Percentiles rank a stretch among this genome's conserved stretches.
Evolutionary conservation across 2,329 filamentous ascomycete genomes (phyloP).

Genomic region (Curvularia hawaiiensis): DNA sequence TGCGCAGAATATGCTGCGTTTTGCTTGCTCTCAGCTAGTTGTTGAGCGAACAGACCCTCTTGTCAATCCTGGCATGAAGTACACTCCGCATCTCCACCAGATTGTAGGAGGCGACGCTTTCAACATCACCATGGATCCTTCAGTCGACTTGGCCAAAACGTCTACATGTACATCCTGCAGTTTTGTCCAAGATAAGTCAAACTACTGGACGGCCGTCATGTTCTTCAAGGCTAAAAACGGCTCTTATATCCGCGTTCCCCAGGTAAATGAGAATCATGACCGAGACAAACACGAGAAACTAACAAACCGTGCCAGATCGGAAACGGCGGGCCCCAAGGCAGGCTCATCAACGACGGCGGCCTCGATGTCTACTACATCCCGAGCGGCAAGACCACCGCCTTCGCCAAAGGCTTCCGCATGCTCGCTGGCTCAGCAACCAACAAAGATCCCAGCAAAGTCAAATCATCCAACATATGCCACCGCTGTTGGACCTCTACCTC

Average conservation of each 20-base stretch:
- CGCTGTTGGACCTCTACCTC: constrained; percentile 50
- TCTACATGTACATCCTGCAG: constrained; percentile 44
- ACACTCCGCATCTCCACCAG: constrained; percentile 45
- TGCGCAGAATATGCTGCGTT: constrained; percentile 42
- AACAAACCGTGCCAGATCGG: constrained; percentile 21
- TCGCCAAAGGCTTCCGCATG: constrained; percentile 46
- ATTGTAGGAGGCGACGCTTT: constrained; percentile 42
- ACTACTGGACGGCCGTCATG: constrained; percentile 47
- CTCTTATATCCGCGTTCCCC: constrained; percentile 37
- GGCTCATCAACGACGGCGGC: constrained; percentile 43
- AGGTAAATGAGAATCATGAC: constrained; percentile 12
- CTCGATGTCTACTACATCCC: constrained; percentile 45
- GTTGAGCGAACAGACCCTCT: constrained; percentile 43
- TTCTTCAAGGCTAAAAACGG: constrained; percentile 46
- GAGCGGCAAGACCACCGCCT: constrained; percentile 41
- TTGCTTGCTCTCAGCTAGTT: constrained; percentile 44
- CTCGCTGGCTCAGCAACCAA: constrained; percentile 39
- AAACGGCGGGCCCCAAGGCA: constrained; percentile 43
- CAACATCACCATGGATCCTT: constrained; percentile 44
- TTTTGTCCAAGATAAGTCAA: constrained; percentile 41
- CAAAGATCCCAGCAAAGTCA: constrained; percentile 39
- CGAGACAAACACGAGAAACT: not conserved
- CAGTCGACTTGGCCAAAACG: constrained; percentile 26
- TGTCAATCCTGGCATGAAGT: constrained; percentile 43
- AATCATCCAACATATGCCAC: constrained; percentile 39